Percentiles rank a stretch among this genome's conserved stretches.
Conservation (phyloP, 1,284 basidiomycete genomes). For the Cutaneotrichosporon cutaneum region DNA sequence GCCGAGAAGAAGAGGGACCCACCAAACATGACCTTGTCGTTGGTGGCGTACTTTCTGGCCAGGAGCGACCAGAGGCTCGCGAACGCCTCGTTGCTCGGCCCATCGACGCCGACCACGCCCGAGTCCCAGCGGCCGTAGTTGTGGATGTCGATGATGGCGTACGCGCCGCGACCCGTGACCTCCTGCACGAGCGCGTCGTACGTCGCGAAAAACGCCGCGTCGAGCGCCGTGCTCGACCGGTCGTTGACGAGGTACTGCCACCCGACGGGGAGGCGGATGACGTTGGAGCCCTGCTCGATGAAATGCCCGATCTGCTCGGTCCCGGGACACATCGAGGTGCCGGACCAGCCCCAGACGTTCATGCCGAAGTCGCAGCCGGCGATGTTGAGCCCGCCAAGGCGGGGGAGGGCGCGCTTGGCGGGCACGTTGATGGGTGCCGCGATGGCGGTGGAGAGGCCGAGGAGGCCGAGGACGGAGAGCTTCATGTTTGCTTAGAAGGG, state of each 20-base stretch:
- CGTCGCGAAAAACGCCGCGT: constrained; percentile 55
- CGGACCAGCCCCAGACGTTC: constrained; percentile 30
- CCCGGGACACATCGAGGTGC: constrained; percentile 51
- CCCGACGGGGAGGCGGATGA: constrained; percentile 56
- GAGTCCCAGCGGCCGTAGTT: constrained; percentile 51
- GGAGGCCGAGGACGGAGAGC: constrained; percentile 13
- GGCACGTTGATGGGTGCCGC: constrained; percentile 17
- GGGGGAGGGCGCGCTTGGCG: constrained; percentile 34
- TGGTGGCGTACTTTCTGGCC: constrained; percentile 58
- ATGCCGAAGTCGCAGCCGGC: constrained; percentile 46
- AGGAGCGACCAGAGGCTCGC: constrained; percentile 61
- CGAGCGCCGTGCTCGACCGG: constrained; percentile 44
- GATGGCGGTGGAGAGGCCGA: constrained; percentile 17
- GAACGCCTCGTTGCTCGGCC: constrained; percentile 60
- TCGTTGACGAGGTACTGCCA: constrained; percentile 62
- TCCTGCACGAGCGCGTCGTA: constrained; percentile 57
- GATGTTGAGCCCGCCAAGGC: constrained; percentile 42
- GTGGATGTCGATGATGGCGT: constrained; percentile 60
- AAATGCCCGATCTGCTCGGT: constrained; percentile 62
- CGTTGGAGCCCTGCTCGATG: constrained; percentile 44
- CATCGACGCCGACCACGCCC: constrained; percentile 59
- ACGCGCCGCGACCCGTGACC: constrained; percentile 56
- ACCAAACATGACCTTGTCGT: constrained; percentile 58
- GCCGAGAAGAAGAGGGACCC: background rate
- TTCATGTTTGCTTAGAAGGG: constrained; percentile 13